phyloP scores from a whole-genome alignment of 148 eudicot species.

The Gaultheria prostrata region DNA sequence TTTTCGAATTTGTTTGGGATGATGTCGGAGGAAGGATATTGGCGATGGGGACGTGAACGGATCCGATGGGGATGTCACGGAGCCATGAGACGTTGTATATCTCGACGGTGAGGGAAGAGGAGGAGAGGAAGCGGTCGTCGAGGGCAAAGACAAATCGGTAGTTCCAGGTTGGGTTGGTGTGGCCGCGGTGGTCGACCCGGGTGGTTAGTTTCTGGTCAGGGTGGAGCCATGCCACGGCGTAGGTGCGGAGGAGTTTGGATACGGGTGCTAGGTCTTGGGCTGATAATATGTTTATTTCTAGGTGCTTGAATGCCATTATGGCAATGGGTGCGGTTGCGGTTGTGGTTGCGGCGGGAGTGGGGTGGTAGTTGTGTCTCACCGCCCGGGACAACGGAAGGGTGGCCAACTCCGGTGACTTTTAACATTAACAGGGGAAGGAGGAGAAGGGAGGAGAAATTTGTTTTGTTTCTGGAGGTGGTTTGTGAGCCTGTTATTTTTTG shows the following conservation, averaged over 20 bases:
- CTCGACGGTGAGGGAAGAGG: constrained; percentile 27
- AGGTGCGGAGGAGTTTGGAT: constrained; percentile 34
- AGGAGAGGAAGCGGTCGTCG: constrained; percentile 23
- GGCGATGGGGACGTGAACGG: constrained; percentile 11
- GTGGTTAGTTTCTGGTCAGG: constrained; percentile 35
- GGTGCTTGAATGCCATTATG: constrained; percentile 17
- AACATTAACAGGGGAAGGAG: not conserved
- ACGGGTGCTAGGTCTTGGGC: constrained; percentile 41
- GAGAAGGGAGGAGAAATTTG: not conserved
- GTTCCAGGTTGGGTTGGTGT: constrained; percentile 41
- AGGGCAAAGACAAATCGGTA: constrained; percentile 29
- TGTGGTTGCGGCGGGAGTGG: not conserved
- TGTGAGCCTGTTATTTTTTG: not conserved
- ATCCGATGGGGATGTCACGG: constrained; percentile 40
- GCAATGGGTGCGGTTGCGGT: constrained; percentile 1
- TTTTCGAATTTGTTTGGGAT: not conserved
- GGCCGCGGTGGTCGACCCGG: constrained; percentile 32
- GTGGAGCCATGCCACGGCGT: constrained; percentile 30
- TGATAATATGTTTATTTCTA: constrained; percentile 30
- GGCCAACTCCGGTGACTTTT: not conserved
- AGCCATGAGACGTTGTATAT: constrained; percentile 38
- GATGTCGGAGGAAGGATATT: not conserved
- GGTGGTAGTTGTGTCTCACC: not conserved
- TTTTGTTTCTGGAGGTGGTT: not conserved
- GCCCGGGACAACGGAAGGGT: not conserved